A percentile compares a stretch with the other conserved stretches of the same genome.
phyloP scores from a whole-genome alignment of 345 rosid species.

The Erodium maritimum region DNA sequence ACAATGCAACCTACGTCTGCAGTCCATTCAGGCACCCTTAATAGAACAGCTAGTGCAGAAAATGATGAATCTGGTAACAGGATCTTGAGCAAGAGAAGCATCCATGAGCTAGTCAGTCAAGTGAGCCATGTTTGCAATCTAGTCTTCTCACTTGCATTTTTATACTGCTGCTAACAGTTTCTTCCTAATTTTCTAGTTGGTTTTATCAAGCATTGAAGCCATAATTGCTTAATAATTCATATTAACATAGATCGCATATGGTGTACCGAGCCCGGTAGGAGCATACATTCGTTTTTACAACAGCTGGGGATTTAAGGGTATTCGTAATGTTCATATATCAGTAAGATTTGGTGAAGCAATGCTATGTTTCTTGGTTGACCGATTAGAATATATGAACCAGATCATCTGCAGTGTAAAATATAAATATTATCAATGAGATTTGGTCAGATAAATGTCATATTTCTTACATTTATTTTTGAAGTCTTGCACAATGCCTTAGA shows the following conservation, averaged over 20 bases:
- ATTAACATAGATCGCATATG: not conserved
- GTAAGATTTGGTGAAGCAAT: too few relatives aligned
- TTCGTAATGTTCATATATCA: too few relatives aligned
- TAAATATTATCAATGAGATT: too few relatives aligned
- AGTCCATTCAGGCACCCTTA: constrained; percentile 31
- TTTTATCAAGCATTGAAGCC: not conserved
- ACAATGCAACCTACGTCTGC: constrained; percentile 30
- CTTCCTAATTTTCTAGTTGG: not conserved
- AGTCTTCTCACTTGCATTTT: constrained; percentile 1
- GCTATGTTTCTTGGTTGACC: not conserved
- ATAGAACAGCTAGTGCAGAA: constrained; percentile 36
- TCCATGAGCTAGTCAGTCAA: constrained; percentile 80
- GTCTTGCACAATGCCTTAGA: not conserved
- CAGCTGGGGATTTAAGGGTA: too few relatives aligned
- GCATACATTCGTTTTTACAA: too few relatives aligned
- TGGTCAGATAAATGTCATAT: not conserved
- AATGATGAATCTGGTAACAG: constrained; percentile 46
- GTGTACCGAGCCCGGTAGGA: not conserved
- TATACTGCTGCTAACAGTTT: not conserved
- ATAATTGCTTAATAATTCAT: not conserved
- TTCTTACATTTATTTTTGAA: not conserved
- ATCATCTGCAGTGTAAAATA: not conserved
- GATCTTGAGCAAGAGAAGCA: constrained; percentile 78
- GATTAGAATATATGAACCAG: not conserved
- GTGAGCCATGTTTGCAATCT: constrained; percentile 18